Evolutionary conservation across 306 rosid genomes (phyloP).

Genomic region (Fagus crenata): DNA sequence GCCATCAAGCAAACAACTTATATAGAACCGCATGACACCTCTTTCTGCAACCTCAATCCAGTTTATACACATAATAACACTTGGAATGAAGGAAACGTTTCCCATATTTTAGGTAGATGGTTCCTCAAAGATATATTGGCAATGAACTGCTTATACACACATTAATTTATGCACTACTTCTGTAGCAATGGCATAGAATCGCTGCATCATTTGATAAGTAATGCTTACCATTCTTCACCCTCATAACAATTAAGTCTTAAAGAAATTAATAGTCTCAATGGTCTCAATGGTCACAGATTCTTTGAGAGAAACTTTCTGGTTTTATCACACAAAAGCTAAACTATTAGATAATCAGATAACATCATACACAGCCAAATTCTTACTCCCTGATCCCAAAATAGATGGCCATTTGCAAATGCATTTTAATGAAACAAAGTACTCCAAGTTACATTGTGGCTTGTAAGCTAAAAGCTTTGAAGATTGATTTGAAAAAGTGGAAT

Average conservation of each 20-base stretch:
- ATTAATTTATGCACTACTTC: too few species aligned
- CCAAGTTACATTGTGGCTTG: too few species aligned
- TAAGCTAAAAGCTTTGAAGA: too few species aligned
- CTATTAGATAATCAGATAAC: neutral
- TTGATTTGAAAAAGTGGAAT: too few species aligned
- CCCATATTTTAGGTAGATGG: too few species aligned
- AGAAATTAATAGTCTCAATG: neutral
- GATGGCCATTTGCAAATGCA: too few species aligned
- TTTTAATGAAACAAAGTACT: too few species aligned
- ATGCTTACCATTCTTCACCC: too few species aligned
- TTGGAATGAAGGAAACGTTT: neutral
- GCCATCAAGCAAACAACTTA: neutral
- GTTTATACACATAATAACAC: neutral
- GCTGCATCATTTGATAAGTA: too few species aligned
- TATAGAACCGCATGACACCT: neutral
- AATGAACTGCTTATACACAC: too few species aligned
- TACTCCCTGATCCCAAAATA: neutral
- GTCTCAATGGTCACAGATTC: neutral
- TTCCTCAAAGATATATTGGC: too few species aligned
- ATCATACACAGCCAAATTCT: neutral
- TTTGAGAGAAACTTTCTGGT: neutral
- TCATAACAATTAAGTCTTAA: neutral
- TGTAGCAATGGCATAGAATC: too few species aligned
- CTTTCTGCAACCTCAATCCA: neutral
- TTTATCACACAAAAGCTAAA: neutral